phyloP scores from a whole-genome alignment of 1,139 yeast species.

The Sugiyamaella pinicola region DNA sequence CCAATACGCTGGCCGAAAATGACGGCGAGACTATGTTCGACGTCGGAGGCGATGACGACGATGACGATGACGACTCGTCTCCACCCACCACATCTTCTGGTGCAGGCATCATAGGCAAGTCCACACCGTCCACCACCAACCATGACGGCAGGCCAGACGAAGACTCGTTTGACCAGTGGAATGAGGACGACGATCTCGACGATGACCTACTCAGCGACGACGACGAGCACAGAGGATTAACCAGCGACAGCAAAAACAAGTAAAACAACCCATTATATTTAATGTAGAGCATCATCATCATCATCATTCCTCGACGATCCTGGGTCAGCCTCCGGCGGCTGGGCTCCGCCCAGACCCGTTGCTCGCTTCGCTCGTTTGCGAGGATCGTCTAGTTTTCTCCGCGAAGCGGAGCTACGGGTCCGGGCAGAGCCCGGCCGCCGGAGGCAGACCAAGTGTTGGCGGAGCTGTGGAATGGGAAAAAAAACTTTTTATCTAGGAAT shows the following conservation, averaged over 20 bases:
- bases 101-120: constrained; percentile 1
- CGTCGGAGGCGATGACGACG: constrained; percentile 28
- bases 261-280: neutral
- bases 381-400: too few species aligned
- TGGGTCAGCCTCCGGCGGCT: constrained; percentile 11
- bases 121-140: neutral
- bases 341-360: neutral
- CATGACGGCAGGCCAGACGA: constrained; percentile 13
- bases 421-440: constrained; percentile 1
- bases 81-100: constrained; percentile 2
- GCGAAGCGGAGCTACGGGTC: neutral
- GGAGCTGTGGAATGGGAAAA: neutral
- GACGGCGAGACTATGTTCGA: constrained; percentile 30
- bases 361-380: neutral
- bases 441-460: neutral
- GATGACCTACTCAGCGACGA: constrained; percentile 15
- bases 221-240: constrained; percentile 14
- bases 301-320: neutral
- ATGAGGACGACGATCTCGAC: constrained; percentile 25
- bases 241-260: constrained; percentile 14
- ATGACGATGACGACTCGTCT: constrained; percentile 7
- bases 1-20: constrained; percentile 6
- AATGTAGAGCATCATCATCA: constrained; percentile 16
- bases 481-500: neutral
- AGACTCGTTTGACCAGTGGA: constrained; percentile 30